phyloP scores from a whole-genome alignment of 2,329 filamentous ascomycete species.

The Sporothrix pallida region DNA sequence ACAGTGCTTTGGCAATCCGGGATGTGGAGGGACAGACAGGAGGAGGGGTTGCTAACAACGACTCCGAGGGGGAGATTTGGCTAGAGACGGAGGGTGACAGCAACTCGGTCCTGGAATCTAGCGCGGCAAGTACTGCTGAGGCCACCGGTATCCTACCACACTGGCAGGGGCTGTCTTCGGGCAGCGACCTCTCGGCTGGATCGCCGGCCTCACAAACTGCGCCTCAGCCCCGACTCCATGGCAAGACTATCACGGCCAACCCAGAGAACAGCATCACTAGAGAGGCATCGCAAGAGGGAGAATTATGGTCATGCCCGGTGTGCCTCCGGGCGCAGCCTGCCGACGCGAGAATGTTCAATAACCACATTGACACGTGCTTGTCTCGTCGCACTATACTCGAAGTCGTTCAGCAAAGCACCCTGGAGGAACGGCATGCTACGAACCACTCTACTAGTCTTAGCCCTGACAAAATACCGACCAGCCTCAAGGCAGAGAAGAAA shows the following conservation, averaged over 20 bases:
- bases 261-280: constrained; percentile 42
- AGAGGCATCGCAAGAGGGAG: constrained; percentile 47
- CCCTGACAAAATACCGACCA: constrained; percentile 49
- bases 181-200: background rate
- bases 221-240: constrained; percentile 48
- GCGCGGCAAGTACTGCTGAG: background rate
- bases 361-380: constrained; percentile 90
- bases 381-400: constrained; percentile 86
- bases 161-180: background rate
- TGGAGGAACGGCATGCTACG: constrained; percentile 37
- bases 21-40: constrained; percentile 42
- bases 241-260: constrained; percentile 60
- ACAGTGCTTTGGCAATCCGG: constrained; percentile 36
- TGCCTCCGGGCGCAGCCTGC: constrained; percentile 77
- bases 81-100: constrained; percentile 65
- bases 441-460: constrained; percentile 40
- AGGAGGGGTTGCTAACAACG: constrained; percentile 42
- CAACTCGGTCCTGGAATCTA: constrained; percentile 26
- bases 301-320: constrained; percentile 85
- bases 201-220: constrained; percentile 30
- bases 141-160: background rate
- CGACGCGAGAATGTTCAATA: constrained; percentile 80
- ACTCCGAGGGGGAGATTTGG: constrained; percentile 69
- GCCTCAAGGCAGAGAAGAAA: constrained; percentile 46
- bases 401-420: constrained; percentile 65